A percentile compares a stretch with the other conserved stretches of the same genome.
Evolutionary conservation across 2,329 filamentous ascomycete genomes (phyloP).

Genomic region (Trichoderma gracile): DNA sequence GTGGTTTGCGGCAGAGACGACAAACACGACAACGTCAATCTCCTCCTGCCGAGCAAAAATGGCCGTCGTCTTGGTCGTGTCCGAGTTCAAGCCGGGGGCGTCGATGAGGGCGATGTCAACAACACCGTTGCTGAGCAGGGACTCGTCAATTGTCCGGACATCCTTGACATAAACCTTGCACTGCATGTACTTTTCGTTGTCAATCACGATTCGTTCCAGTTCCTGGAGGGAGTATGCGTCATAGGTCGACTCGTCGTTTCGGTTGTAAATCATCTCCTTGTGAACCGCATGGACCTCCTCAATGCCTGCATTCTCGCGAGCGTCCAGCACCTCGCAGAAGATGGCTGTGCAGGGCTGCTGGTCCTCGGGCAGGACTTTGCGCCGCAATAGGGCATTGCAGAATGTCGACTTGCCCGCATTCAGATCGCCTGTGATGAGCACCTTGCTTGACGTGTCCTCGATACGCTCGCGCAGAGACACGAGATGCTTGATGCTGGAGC

Average conservation of each 20-base stretch:
- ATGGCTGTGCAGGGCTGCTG: constrained; percentile 98
- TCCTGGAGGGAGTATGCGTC: constrained; percentile 78
- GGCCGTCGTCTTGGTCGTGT: constrained; percentile 95
- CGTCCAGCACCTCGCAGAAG: constrained; percentile 95
- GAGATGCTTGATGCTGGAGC: constrained; percentile 88
- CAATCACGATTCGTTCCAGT: constrained; percentile 84
- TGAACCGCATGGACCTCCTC: constrained; percentile 97
- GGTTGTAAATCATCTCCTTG: constrained; percentile 75
- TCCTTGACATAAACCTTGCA: constrained; percentile 98
- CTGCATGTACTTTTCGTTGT: constrained; percentile 85
- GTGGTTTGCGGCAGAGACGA: constrained; percentile 95
- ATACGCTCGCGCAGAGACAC: constrained; percentile 86
- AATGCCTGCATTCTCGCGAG: constrained; percentile 82
- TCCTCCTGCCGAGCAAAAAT: constrained; percentile 97
- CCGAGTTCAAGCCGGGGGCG: constrained; percentile 90
- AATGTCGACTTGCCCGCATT: constrained; percentile 99
- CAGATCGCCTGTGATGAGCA: constrained; percentile 90
- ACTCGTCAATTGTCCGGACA: constrained; percentile 84
- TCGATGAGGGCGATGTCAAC: constrained; percentile 98
- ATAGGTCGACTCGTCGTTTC: constrained; percentile 91
- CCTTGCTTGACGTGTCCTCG: constrained; percentile 96
- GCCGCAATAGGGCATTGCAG: constrained; percentile 91
- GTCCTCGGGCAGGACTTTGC: constrained; percentile 92
- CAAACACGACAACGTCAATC: constrained; percentile 98
- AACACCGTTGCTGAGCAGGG: constrained; percentile 92